Percentiles rank a stretch among this genome's conserved stretches.
Evolutionary conservation across 768 basidiomycete genomes (phyloP).

Genomic region (Mrakia frigida): DNA sequence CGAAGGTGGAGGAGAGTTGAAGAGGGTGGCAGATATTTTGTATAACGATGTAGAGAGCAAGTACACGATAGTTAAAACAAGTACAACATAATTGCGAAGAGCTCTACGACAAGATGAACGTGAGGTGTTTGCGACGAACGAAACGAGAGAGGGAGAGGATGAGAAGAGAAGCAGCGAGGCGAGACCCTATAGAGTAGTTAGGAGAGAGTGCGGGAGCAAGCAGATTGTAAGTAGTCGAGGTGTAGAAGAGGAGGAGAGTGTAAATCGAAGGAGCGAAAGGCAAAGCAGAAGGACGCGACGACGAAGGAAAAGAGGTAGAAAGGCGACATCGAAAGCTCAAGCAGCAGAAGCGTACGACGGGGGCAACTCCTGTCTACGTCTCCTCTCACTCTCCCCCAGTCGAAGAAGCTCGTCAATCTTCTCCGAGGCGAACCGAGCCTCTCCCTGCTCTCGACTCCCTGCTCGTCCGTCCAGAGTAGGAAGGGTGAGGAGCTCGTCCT

Average conservation of each 20-base stretch:
- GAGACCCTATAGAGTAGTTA: neutral
- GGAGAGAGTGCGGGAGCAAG: neutral
- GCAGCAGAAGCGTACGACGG: neutral
- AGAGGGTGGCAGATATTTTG: too few relatives aligned
- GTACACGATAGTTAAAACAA: too few relatives aligned
- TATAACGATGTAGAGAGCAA: too few relatives aligned
- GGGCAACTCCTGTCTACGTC: neutral
- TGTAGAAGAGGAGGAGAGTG: neutral
- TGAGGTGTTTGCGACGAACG: too few relatives aligned
- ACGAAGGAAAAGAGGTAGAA: neutral
- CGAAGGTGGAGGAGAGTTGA: too few relatives aligned
- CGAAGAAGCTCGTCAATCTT: neutral
- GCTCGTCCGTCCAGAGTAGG: slow-evolving; percentile 1
- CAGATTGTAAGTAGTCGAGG: neutral
- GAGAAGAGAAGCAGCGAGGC: neutral
- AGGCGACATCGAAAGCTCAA: neutral
- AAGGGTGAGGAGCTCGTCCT: slow-evolving; percentile 1
- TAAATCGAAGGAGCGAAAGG: neutral
- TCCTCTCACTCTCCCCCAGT: neutral
- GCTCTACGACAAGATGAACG: too few relatives aligned
- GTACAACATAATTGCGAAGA: too few relatives aligned
- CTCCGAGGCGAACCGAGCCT: neutral
- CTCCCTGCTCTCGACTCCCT: neutral
- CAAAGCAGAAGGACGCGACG: neutral
- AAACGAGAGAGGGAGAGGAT: neutral